These are phyloP conservation scores for Artemisia argyi DNA, from an alignment of 129 eudicot genomes.

Conservation along the genomic window DNA sequence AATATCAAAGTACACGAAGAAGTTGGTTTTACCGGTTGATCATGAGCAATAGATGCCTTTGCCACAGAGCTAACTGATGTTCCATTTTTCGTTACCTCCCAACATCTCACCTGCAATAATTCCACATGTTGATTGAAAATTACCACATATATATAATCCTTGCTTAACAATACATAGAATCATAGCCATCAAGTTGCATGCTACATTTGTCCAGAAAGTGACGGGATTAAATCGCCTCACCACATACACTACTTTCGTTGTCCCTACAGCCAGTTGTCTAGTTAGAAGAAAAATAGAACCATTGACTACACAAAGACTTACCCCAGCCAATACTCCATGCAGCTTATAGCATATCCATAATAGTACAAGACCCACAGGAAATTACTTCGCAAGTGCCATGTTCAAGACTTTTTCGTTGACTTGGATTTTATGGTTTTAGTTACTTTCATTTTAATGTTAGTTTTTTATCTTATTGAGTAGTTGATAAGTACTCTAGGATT, in stretches of 20 bases:
- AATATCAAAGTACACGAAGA: not conserved
- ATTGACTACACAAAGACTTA: slow-evolving; percentile 23
- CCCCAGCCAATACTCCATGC: not conserved
- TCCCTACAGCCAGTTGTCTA: slow-evolving; percentile 26
- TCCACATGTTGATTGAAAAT: not conserved
- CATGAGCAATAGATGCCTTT: slow-evolving; percentile 80
- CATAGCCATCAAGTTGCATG: not conserved
- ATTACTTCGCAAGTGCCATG: slow-evolving; percentile 14
- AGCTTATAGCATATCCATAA: no score
- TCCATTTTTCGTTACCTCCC: slow-evolving; percentile 83
- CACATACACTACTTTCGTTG: not conserved
- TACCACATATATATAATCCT: not conserved
- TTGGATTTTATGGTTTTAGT: not conserved
- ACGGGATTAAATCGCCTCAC: not conserved
- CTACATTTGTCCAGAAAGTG: not conserved
- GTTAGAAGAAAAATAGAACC: slow-evolving; percentile 13
- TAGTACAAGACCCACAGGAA: not conserved
- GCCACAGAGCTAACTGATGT: slow-evolving; percentile 51
- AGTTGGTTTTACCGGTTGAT: slow-evolving; percentile 69
- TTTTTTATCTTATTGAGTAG: slow-evolving; percentile 5
- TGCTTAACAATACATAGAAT: slow-evolving; percentile 1
- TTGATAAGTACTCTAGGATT: slow-evolving; percentile 30
- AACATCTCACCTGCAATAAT: slow-evolving; percentile 73
- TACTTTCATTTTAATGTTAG: no score
- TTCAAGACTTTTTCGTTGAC: not conserved